A percentile compares a stretch with the other conserved stretches of the same genome.
Evolutionary conservation across 495 filamentous ascomycete species (phyloP).

Genomic region (Delitschia confertaspora): DNA sequence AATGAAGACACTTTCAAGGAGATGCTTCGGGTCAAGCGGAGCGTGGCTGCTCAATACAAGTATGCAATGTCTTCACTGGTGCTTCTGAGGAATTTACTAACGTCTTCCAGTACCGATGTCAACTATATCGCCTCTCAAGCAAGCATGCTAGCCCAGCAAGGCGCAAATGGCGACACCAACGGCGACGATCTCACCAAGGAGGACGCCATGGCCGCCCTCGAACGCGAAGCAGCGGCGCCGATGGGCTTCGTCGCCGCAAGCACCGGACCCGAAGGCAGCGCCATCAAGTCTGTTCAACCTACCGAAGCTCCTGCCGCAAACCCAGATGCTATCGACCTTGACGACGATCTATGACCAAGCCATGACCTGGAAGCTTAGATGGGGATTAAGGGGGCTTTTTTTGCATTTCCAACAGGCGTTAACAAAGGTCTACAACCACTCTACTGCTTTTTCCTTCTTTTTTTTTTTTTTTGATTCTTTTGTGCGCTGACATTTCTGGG

Average conservation of each 20-base stretch:
- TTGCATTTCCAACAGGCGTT: slow-evolving; percentile 15
- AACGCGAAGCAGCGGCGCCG: slow-evolving; percentile 80
- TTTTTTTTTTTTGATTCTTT: slow-evolving; percentile 4
- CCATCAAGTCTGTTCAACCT: slow-evolving; percentile 39
- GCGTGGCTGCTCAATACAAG: slow-evolving; percentile 96
- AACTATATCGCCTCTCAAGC: slow-evolving; percentile 97
- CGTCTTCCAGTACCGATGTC: slow-evolving; percentile 66
- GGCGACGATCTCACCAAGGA: slow-evolving; percentile 28
- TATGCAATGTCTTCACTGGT: slow-evolving; percentile 33
- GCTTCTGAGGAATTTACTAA: slow-evolving; percentile 9
- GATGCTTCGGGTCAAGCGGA: slow-evolving; percentile 95
- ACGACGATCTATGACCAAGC: slow-evolving; percentile 38
- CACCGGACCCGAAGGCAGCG: slow-evolving; percentile 67
- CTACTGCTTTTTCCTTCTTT: neutral
- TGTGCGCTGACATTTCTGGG: no score
- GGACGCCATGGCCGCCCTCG: slow-evolving; percentile 83
- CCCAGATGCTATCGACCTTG: slow-evolving; percentile 84
- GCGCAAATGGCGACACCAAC: slow-evolving; percentile 37
- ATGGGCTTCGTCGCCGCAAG: slow-evolving; percentile 85
- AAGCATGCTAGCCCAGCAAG: slow-evolving; percentile 66
- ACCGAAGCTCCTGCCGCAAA: slow-evolving; percentile 50
- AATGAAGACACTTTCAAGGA: slow-evolving; percentile 99
- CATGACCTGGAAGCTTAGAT: neutral
- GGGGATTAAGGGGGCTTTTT: neutral
- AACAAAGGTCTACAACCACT: slow-evolving; percentile 5